These are phyloP conservation scores for Yamadazyma endophytica DNA, from an alignment of 805 yeast genomes.

Conservation along the genomic window DNA sequence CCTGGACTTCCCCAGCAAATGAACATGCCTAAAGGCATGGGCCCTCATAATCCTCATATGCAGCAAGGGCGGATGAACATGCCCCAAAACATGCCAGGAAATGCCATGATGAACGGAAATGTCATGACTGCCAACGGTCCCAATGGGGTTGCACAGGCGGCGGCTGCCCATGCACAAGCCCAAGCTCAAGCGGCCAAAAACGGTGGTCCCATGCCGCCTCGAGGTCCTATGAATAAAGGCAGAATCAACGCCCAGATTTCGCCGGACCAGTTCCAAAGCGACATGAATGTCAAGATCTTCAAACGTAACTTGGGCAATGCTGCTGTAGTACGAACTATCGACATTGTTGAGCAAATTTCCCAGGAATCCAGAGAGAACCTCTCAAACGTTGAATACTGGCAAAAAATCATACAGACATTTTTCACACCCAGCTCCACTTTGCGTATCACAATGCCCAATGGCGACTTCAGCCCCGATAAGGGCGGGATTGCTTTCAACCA, in stretches of 20 bases:
- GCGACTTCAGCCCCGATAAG: constrained; percentile 2
- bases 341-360: constrained; percentile 34
- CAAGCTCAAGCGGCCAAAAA: too few relatives aligned
- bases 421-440: constrained; percentile 28
- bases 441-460: constrained; percentile 17
- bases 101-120: constrained; percentile 1
- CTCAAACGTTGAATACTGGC: constrained; percentile 33
- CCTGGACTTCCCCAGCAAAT: constrained; percentile 11
- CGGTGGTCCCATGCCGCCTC: too few relatives aligned
- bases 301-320: constrained; percentile 41
- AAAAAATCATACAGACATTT: constrained; percentile 26
- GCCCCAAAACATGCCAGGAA: neutral
- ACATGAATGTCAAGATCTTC: constrained; percentile 29
- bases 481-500: too few relatives aligned
- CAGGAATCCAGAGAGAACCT: constrained; percentile 28
- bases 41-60: constrained; percentile 1
- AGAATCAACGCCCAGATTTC: too few relatives aligned
- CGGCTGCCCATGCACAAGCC: too few relatives aligned
- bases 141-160: neutral
- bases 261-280: constrained; percentile 22
- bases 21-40: constrained; percentile 3
- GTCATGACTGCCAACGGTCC: neutral
- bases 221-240: too few relatives aligned
- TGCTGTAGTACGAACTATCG: constrained; percentile 35
- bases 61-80: neutral